Base-by-base conservation (phyloP, 305 asterid genomes). In the Fraxinus sp. region DNA sequence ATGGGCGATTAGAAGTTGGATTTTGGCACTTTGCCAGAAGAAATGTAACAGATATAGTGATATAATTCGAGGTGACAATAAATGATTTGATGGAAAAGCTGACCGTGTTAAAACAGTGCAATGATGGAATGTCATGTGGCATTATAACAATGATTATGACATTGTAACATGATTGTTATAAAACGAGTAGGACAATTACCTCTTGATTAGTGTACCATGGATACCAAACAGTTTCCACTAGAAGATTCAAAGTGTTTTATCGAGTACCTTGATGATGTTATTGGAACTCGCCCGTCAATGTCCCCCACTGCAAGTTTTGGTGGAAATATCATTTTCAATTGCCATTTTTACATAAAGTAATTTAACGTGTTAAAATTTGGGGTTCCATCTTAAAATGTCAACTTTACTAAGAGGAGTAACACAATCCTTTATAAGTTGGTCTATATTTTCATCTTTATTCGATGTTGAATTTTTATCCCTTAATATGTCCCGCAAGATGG, bases 181-280 rank as follows among this genome's bases (percentile, higher is more conserved):
- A 66, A 33, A 11, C 9, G 7, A 5, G 4, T 70, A 13, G 41
- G 35, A 30, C 37, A 13, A 70, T 41, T 68, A 86, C 87, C 91
- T 88, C 91, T 59, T 41, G 77, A 82, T 86, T 85, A 43, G 79
- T 57, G 80, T 85, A 88, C 93, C 91, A 83, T 3, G 90, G 85
- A 4, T 83, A 79, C 90, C 90, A 90, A 7, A 85, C 36, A 20
- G 83, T 83, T 52, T 85, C 84, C 0, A 81, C 72, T 3, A 85
- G 87, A 26, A 87, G 86, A 57, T 85, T 82, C 18, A 90, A 86
- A 57, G 85, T 84, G 64, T 87, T 83, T 83, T 36, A 86, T 85
- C 1, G 90, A 86, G 70, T 79, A 87, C 71, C 89, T 82, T 32
- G 90, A 72, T 57, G 90, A 70, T 81, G 90, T 83, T 8, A 88